Base-by-base conservation (phyloP, 352 stramenopile genomes). In the Blastocystis sp. region DNA sequence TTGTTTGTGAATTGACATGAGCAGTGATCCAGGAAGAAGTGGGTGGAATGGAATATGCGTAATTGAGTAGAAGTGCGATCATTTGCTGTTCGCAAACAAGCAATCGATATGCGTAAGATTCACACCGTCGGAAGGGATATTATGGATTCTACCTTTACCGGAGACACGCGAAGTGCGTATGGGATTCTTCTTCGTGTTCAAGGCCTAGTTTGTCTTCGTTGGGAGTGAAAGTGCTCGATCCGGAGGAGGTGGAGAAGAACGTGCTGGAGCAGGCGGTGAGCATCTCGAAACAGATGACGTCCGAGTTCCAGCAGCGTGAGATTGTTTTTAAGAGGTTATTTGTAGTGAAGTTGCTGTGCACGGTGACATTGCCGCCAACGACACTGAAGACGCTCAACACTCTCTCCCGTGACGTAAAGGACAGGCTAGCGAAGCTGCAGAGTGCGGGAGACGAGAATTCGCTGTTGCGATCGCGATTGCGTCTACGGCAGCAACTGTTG, bases 101-200 rank as follows among this genome's bases (percentile, higher is more conserved):
- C 46, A 46, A 81, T 81, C 53, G 69, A 81, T 64, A 81, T 81
- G 69, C 38, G 40, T 16, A 63, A 46, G 40, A 81, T 81, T 64
- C 42, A 46, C 2, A 81, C 69, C 16, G 49, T 81, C 8, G 69
- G 69, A 16, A 81, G 63, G 51, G 69, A 81, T 61, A 81, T 63
- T 64, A 27, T 81, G n/a, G 69, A 61, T 16, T 48, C 69, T 16
- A 64, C 69, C 9, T 81, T 81, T 29, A 46, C 69, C 49, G 69
- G 69, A 46, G 63, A 44, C 40, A 32, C 69, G 32, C 69, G 48
- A 53, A 75, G 42, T 46, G 16, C 63, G 44, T 63, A 63, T 72
- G 51, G 16, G 8, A 21, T 3, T 18, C 42, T 8, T 32, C 61
- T 44, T 81, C 32, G 0, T 48, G n/a, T 63, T 64, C 7, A 54